Evolutionary conservation across 176 grass and related monocot species (phyloP).

Genomic region (Secale cereale): DNA sequence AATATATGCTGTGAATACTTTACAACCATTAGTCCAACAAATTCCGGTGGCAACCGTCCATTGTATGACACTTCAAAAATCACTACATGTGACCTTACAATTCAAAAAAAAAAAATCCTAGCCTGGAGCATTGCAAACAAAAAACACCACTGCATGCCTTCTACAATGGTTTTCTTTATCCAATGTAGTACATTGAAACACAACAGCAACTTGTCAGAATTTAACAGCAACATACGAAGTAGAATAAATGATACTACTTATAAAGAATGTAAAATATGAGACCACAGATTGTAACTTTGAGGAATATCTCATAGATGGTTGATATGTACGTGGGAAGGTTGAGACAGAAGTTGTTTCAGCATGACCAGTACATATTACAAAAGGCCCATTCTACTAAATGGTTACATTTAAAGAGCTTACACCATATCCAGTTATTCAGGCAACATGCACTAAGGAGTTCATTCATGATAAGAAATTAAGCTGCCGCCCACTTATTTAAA

Average conservation of each 20-base stretch:
- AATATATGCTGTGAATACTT: not conserved
- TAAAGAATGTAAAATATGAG: slow-evolving; percentile 2
- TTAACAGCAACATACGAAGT: not conserved
- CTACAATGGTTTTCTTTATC: not conserved
- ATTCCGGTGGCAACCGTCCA: not conserved
- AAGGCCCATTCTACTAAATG: not conserved
- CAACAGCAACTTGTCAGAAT: not conserved
- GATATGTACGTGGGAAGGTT: not conserved
- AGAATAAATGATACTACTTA: not conserved
- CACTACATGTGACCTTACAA: not conserved
- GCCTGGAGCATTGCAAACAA: not conserved
- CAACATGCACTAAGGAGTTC: not conserved
- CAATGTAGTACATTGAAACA: slow-evolving; percentile 1
- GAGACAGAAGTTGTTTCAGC: not conserved
- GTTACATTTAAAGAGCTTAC: not conserved
- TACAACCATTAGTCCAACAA: not conserved
- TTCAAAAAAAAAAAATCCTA: not conserved
- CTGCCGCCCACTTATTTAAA: no score
- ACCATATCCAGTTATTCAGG: not conserved
- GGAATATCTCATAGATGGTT: not conserved
- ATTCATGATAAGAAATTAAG: not conserved
- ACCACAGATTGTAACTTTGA: not conserved
- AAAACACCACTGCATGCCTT: not conserved
- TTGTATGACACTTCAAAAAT: not conserved
- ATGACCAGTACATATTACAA: not conserved